Base-by-base conservation (phyloP, 1,139 yeast genomes). In the Hemisphaericaspora xylanilytica region DNA sequence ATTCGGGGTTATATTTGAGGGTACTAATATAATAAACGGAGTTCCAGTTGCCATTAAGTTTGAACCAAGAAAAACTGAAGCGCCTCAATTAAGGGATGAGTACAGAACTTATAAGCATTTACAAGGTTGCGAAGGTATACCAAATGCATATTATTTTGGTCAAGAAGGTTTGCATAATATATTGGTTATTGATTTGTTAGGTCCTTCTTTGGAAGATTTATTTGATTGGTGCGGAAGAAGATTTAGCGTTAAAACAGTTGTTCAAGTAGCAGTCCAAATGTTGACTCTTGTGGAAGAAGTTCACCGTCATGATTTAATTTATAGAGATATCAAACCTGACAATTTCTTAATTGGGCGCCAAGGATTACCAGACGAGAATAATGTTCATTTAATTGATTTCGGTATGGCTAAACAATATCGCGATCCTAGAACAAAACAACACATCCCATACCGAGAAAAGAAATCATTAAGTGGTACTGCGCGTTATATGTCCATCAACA, bases 381-480 rank as follows among this genome's bases (percentile, higher is more conserved):
- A 66, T 45, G 83, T 84, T 38, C 86, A 82, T 55, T 63, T 84
- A 56, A 85, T 85, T 41, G 94, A 85, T 60, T 92, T 89, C 60
- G 98, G 98, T 48, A 90, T 92, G 97, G 97, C 97, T 33, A 92
- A 92, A 65, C 96, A 89, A 59, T 92, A 87, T 65, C 77, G 97
- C 55, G 97, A 92, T 61, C 97, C 97, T 40, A 79, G 88, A 62
- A 87, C 97, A 5, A 86, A 88, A 59, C 92, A 83, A 59, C 98
- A 92, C 67, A 92, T 92, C 49, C 97, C 98, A 15, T 92, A 92
- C 65, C 79, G 97, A 52, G 97, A 92, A 62, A 84, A 90, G 61
- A 92, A 92, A 65, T 82, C 95, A 20, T 74, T 92, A 53, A 83
- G 95, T 61, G 98, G 98, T 37, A 92, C 98, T 3, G 97, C 97